Evolutionary conservation across 2,329 filamentous ascomycete genomes (phyloP), one percentile per base, ranked within the genome.

Genomic region (Sporothrix protearum): DNA sequence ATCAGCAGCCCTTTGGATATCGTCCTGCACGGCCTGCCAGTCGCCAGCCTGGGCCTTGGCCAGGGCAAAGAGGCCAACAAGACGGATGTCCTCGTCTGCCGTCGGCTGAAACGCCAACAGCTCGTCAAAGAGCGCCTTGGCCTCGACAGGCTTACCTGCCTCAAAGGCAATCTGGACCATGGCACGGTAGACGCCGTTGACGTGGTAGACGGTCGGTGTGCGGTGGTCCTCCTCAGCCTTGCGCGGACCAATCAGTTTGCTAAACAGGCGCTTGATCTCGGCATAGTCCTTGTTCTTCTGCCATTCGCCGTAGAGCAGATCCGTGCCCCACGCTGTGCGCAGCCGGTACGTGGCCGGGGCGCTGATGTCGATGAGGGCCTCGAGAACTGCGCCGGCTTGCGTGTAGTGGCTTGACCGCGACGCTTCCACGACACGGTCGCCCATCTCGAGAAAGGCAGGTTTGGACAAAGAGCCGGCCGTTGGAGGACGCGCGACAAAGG

Each of bases 91-190:
- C 1, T 71, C 73, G 5, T 73, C 72, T 53, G 79, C 76, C 0
- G 73, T 47, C 1, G 79, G 78, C 28, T 78, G 73, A 8, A 75
- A 68, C 1, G 71, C 61, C 1, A 79, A 71, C 7, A 80, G 74
- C n/a, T 76, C 73, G 1, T 76, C 71, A 16, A 79, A 77, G 45
- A 80, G 80, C 0, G 70, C 72, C 33, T 77, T 73, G n/a, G 81
- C 80, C n/a, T 77, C 73, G 16, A 71, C 71, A 28, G 76, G 59
- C 28, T 81, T 73, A 7, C 75, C 79, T 1, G 81, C 80, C 68
- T 80, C 78, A 12, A 83, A 75, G 0, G 81, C 77, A 36, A 83
- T 76, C 71, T 84, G 81, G 5, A 83, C 74, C 80, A 84, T 81
- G 53, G 79, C 75, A 28, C 81, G 79, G 72, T 81, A 82, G 8